Conservation (phyloP, 495 filamentous ascomycete species). For the Penicillium argentinense region DNA sequence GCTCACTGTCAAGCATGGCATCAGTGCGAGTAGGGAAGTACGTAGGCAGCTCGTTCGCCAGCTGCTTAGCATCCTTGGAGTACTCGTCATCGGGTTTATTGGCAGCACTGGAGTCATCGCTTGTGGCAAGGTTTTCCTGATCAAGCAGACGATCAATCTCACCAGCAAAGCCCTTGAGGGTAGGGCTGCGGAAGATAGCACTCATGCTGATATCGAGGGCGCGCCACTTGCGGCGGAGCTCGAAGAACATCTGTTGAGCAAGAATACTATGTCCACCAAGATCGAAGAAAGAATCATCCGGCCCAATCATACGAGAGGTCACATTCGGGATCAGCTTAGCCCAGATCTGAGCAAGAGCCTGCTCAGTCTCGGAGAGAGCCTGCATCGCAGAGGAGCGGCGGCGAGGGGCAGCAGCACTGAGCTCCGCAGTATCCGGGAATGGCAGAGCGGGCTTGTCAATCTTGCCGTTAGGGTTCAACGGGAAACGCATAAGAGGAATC, state of each 20-base stretch:
- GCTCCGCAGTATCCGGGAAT: slow-evolving; percentile 77
- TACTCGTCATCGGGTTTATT: slow-evolving; percentile 57
- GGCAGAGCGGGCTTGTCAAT: slow-evolving; percentile 88
- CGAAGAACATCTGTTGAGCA: slow-evolving; percentile 81
- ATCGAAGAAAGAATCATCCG: slow-evolving; percentile 80
- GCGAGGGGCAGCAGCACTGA: slow-evolving; percentile 38
- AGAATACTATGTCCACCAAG: slow-evolving; percentile 84
- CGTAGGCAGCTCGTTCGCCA: slow-evolving; percentile 51
- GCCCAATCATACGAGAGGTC: slow-evolving; percentile 55
- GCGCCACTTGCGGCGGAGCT: slow-evolving; percentile 60
- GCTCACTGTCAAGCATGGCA: slow-evolving; percentile 28
- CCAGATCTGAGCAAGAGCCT: slow-evolving; percentile 69
- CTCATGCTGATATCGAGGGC: slow-evolving; percentile 72
- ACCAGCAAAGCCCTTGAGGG: slow-evolving; percentile 67
- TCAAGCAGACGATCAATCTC: slow-evolving; percentile 68
- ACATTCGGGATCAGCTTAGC: slow-evolving; percentile 53
- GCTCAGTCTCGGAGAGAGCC: slow-evolving; percentile 62
- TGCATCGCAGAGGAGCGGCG: slow-evolving; percentile 38
- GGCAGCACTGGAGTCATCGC: slow-evolving; percentile 27
- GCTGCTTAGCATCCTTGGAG: slow-evolving; percentile 62
- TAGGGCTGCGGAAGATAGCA: slow-evolving; percentile 73
- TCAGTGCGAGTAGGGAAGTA: slow-evolving; percentile 30
- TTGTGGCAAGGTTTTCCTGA: slow-evolving; percentile 34
- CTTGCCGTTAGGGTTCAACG: slow-evolving; percentile 94
- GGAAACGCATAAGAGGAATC: slow-evolving; percentile 76